Evolutionary conservation across 2,329 filamentous ascomycete species (phyloP).

Genomic region (Aspergillus puulaauensis): DNA sequence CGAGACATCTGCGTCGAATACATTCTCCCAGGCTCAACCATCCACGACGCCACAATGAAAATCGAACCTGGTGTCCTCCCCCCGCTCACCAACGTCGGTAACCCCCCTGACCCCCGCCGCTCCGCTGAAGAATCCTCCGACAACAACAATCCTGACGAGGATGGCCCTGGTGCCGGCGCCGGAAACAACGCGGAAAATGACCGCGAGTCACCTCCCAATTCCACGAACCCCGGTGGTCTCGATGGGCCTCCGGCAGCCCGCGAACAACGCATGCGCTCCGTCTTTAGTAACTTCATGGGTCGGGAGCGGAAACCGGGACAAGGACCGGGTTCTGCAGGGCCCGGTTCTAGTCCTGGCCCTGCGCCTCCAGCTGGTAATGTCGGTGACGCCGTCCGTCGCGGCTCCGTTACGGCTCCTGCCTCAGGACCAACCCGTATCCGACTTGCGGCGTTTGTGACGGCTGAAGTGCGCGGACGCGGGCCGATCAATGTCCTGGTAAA

Average conservation of each 20-base stretch:
- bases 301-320: slow-evolving; percentile 7
- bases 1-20: slow-evolving; percentile 87
- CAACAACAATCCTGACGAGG: background rate
- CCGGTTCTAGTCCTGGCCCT: background rate
- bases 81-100: slow-evolving; percentile 43
- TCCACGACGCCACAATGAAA: slow-evolving; percentile 79
- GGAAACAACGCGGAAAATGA: background rate
- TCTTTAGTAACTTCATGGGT: slow-evolving; percentile 19
- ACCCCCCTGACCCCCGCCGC: slow-evolving; percentile 14
- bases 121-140: slow-evolving; percentile 20
- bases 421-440: slow-evolving; percentile 56
- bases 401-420: background rate
- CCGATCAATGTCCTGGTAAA: slow-evolving; percentile 67
- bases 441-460: slow-evolving; percentile 71
- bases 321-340: background rate
- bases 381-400: background rate
- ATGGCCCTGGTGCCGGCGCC: background rate
- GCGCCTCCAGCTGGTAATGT: background rate
- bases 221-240: background rate
- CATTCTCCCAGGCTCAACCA: slow-evolving; percentile 70
- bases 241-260: background rate
- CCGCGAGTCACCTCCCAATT: background rate
- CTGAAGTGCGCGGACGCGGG: slow-evolving; percentile 70
- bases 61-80: slow-evolving; percentile 66
- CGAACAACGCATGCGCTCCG: slow-evolving; percentile 39